Percentiles rank a stretch among this genome's conserved stretches.
Conservation (phyloP, 73 alveolate genomes). For the Paramecium primaurelia region DNA sequence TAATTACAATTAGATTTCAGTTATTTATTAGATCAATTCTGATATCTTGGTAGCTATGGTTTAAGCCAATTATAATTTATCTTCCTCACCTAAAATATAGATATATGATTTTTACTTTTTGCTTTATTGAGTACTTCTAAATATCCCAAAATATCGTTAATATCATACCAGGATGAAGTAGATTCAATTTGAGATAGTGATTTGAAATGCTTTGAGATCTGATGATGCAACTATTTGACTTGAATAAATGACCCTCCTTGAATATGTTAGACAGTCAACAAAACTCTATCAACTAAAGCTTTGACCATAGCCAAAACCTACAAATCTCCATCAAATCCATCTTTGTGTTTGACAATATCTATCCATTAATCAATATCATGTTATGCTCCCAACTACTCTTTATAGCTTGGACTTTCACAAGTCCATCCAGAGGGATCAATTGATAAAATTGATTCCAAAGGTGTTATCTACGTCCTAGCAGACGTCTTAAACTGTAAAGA, state of each 20-base stretch:
- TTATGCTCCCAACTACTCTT: conserved; percentile 29
- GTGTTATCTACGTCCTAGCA: not conserved
- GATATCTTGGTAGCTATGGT: conserved; percentile 43
- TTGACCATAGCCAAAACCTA: conserved; percentile 48
- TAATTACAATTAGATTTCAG: conserved; percentile 5
- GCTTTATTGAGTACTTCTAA: conserved; percentile 41
- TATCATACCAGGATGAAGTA: conserved; percentile 35
- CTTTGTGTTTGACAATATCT: conserved; percentile 26
- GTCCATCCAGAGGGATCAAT: conserved; percentile 50
- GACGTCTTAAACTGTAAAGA: not conserved
- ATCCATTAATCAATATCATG: conserved; percentile 31
- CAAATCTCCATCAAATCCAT: conserved; percentile 49
- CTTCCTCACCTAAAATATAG: conserved; percentile 11
- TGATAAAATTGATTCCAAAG: not conserved
- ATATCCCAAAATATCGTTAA: conserved; percentile 6
- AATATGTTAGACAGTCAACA: conserved; percentile 6
- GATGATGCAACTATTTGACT: conserved; percentile 10
- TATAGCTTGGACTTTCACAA: conserved; percentile 20
- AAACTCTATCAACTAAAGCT: conserved; percentile 25
- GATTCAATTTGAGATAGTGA: not conserved
- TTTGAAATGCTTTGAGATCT: conserved; percentile 19
- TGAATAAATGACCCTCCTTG: not conserved
- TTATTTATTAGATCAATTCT: conserved; percentile 4
- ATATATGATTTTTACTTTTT: not conserved
- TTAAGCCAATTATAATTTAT: conserved; percentile 13